Percentiles rank a stretch among this genome's conserved stretches.
Evolutionary conservation across 148 eudicot genomes (phyloP).

Genomic region (Fagopyrum homotropicum): DNA sequence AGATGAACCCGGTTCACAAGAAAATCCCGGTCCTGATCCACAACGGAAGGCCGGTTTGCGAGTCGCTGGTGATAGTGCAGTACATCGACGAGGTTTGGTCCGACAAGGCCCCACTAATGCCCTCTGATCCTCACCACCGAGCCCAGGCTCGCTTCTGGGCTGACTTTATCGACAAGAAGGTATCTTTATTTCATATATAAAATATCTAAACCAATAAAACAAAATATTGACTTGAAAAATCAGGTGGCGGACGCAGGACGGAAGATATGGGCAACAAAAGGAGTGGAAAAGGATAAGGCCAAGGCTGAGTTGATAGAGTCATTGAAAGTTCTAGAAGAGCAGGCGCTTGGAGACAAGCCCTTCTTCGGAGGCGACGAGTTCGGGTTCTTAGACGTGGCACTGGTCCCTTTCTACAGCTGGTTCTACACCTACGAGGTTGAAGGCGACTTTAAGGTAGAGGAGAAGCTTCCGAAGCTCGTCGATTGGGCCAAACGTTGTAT

Average conservation of each 20-base stretch:
- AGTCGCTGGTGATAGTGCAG: constrained; percentile 8
- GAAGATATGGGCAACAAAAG: background rate
- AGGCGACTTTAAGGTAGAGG: constrained; percentile 18
- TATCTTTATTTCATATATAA: background rate
- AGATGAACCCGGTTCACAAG: constrained; percentile 18
- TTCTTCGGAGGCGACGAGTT: constrained; percentile 20
- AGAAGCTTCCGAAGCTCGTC: background rate
- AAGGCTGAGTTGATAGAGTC: background rate
- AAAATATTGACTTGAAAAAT: background rate
- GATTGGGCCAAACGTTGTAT: constrained; percentile 1
- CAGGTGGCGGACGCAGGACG: background rate
- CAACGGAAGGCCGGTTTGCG: constrained; percentile 11
- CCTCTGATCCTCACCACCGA: constrained; percentile 12
- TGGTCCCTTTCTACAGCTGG: constrained; percentile 24
- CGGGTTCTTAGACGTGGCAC: constrained; percentile 16
- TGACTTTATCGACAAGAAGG: constrained; percentile 16
- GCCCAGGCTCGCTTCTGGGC: constrained; percentile 19
- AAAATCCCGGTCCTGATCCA: constrained; percentile 16
- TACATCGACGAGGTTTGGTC: constrained; percentile 16
- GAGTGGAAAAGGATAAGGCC: background rate
- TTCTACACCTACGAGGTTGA: constrained; percentile 20
- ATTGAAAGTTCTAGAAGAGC: background rate
- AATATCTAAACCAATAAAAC: background rate
- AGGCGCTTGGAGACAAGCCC: constrained; percentile 17
- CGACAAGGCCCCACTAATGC: background rate